Percentiles rank a stretch among this genome's conserved stretches.
These are phyloP conservation scores for Russula earlei DNA, from an alignment of 768 basidiomycete species.

Conservation along the genomic window DNA sequence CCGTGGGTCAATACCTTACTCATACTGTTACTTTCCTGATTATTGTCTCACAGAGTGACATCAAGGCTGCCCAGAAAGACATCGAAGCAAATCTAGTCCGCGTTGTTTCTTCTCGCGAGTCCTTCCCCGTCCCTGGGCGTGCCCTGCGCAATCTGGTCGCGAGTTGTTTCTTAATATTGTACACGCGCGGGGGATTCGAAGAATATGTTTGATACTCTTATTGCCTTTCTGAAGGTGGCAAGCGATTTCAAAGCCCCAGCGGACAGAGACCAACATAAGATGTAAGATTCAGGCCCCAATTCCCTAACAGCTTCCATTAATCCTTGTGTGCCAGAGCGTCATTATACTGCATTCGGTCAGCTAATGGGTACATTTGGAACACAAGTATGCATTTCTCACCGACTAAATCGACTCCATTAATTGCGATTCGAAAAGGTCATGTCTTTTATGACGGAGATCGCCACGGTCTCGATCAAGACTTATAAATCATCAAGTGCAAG, in stretches of 20 bases:
- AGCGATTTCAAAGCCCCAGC: slow-evolving; percentile 60
- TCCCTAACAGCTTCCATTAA: neutral
- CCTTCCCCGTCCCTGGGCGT: slow-evolving; percentile 79
- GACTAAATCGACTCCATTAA: neutral
- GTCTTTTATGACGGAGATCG: slow-evolving; percentile 89
- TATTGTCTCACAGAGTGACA: slow-evolving; percentile 39
- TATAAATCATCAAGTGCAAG: slow-evolving; percentile 66
- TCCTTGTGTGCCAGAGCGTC: slow-evolving; percentile 48
- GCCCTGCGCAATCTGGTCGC: slow-evolving; percentile 73
- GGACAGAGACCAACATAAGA: slow-evolving; percentile 48
- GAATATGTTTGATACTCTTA: slow-evolving; percentile 80
- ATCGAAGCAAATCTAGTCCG: slow-evolving; percentile 60
- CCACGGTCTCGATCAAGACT: slow-evolving; percentile 53
- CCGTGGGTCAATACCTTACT: slow-evolving; percentile 36
- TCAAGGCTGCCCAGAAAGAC: slow-evolving; percentile 54
- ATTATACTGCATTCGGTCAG: slow-evolving; percentile 80
- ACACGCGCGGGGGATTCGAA: slow-evolving; percentile 74
- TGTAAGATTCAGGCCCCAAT: slow-evolving; percentile 40
- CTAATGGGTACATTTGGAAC: slow-evolving; percentile 78
- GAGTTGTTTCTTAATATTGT: slow-evolving; percentile 65
- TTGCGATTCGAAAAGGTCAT: slow-evolving; percentile 56
- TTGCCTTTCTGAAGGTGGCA: slow-evolving; percentile 64
- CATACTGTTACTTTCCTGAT: neutral
- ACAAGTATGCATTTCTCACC: slow-evolving; percentile 46
- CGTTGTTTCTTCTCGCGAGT: slow-evolving; percentile 51